phyloP scores from a whole-genome alignment of 78 protist genomes.

The Polysphondylium violaceum region DNA sequence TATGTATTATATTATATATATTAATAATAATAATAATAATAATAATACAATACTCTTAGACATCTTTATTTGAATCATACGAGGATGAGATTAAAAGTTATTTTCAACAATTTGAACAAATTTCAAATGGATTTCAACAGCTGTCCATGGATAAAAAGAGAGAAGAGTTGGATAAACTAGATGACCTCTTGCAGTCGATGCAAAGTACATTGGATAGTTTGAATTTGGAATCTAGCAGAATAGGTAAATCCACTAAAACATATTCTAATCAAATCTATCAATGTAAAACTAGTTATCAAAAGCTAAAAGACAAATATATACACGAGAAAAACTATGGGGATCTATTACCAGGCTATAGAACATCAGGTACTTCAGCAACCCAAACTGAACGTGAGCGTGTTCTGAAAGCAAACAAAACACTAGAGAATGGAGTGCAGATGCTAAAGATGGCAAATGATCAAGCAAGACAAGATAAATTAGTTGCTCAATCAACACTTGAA shows the following conservation, averaged over 20 bases:
- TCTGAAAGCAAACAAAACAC: conserved; percentile 12
- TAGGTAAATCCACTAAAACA: conserved; percentile 39
- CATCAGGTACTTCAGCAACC: neutral
- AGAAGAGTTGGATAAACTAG: conserved; percentile 18
- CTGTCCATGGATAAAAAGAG: conserved; percentile 8
- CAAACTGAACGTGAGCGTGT: conserved; percentile 20
- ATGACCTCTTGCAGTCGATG: neutral
- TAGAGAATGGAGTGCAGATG: conserved; percentile 30
- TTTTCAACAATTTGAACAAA: conserved; percentile 43
- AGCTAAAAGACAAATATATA: conserved; percentile 25
- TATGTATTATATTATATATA: too few species aligned
- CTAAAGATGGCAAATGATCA: conserved; percentile 34
- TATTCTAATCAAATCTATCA: conserved; percentile 35
- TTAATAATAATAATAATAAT: too few species aligned
- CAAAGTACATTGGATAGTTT: conserved; percentile 18
- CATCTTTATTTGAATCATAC: conserved; percentile 64
- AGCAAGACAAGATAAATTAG: neutral
- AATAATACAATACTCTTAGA: too few species aligned
- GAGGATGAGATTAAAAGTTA: conserved; percentile 32
- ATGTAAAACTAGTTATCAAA: conserved; percentile 31
- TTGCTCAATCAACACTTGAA: conserved; percentile 14
- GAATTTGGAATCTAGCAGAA: conserved; percentile 41
- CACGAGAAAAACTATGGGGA: conserved; percentile 41
- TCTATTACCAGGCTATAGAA: conserved; percentile 2
- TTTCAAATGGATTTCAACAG: conserved; percentile 7